phyloP scores from a whole-genome alignment of 352 stramenopile species.

The Hyaloperonospora arabidopsidis region DNA sequence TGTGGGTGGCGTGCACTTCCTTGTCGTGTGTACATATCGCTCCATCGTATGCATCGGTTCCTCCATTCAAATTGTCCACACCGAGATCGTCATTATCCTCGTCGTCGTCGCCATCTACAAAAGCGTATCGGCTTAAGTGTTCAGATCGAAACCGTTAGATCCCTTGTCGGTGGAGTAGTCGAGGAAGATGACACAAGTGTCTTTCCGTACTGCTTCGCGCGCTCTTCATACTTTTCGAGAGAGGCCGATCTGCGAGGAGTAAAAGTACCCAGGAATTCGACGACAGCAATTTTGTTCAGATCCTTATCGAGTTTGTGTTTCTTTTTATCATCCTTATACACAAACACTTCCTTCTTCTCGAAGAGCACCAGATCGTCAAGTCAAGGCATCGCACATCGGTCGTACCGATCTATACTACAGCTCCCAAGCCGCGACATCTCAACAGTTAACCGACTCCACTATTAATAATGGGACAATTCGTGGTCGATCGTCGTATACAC shows the following conservation, averaged over 20 bases:
- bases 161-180: constrained; percentile 67
- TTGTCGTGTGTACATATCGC: constrained; percentile 5
- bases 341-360: constrained; percentile 80
- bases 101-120: constrained; percentile 59
- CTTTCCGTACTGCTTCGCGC: constrained; percentile 62
- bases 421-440: constrained; percentile 70
- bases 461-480: constrained; percentile 58
- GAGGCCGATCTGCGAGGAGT: constrained; percentile 51
- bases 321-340: constrained; percentile 80
- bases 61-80: constrained; percentile 23
- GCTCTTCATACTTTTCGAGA: constrained; percentile 59
- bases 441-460: constrained; percentile 71
- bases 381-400: constrained; percentile 77
- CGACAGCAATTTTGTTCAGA: constrained; percentile 69
- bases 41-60: constrained; percentile 6
- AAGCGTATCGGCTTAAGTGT: constrained; percentile 80
- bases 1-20: constrained; percentile 16
- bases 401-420: constrained; percentile 71
- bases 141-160: constrained; percentile 83
- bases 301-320: constrained; percentile 68
- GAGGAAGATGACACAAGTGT: constrained; percentile 70
- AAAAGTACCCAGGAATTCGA: constrained; percentile 74
- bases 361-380: constrained; percentile 75
- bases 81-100: constrained; percentile 58
- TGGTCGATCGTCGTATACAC: constrained; percentile 64